Base-by-base conservation (phyloP, 1,139 yeast species). In the Tardiomyces blankii region DNA sequence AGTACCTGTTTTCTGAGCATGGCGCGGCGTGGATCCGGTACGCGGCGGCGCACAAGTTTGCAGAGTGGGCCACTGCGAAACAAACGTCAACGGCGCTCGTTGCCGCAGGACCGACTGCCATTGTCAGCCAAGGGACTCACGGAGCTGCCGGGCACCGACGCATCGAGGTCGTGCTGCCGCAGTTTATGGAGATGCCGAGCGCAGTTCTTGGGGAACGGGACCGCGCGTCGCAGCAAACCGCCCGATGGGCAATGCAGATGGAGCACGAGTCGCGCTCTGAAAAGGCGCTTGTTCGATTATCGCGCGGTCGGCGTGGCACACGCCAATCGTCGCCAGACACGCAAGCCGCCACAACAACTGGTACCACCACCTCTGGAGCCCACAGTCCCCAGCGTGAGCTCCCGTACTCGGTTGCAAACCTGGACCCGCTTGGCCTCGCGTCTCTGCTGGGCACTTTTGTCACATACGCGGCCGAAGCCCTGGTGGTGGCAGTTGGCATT, bases 1-100 rank as follows among this genome's bases (percentile, higher is more conserved):
- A 47, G 12, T 52, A 53, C 42, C 47, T 58, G 12, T 55, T 59
- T 25, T 58, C 39, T 7, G 39, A 35, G 39, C 39, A 58, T 14
- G 63, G 63, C 2, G 51, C 63, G 3, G 54, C 61, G 3, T 59
- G 63, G 63, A 50, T 59, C 18, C 49, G 63, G 12, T 57, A 56
- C 42, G 44, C 48, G 8, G 51, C 63, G 8, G 62, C 61, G 6
- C 54, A 52, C 48, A 53, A 52, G 50, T 59, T 57, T 44, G 44
- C 56, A 14, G 48, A 46, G 18, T 59, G 63, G 63, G 46, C 52
- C 9, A 49, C 50, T 2, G 32, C 4, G 19, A 4, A 5, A 5
- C 11, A 35, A 4, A 16, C 39, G 6, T 42, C 33, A 12, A 35
- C 39, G 19, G 39, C 39, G 3, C 39, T 16, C 18, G n/a, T 35